Evolutionary conservation across 2,329 filamentous ascomycete species (phyloP), one percentile per base, ranked within the genome.

Genomic region (Colletotrichum sp.): DNA sequence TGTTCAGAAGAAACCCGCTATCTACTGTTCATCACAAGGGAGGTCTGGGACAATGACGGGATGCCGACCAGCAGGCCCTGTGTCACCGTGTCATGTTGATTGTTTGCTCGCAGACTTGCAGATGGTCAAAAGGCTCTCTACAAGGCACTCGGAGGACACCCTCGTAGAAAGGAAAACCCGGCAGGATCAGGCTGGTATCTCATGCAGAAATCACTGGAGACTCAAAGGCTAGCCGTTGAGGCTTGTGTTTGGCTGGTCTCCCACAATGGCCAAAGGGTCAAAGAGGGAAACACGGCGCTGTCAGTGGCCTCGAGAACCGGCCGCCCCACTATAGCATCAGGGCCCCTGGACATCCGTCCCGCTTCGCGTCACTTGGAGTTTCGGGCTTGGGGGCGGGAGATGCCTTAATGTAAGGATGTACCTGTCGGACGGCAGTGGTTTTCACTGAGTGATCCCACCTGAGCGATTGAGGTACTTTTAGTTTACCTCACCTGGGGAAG

Each of bases 341-440:
- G 55, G 36, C 71, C 64, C 71, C 72, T 75, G 72, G 62, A 16
- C 39, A 52, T 57, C 72, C 63, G 75, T 75, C 63, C 75, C 71
- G 72, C 62, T 76, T 76, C 72, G 75, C 66, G 66, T 76, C 67
- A 76, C 72, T 64, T 76, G 59, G 34, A 71, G 75, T 76, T 76
- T 76, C 75, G 75, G 75, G 66, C 67, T 75, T 59, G 57, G 64
- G 63, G 70, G 69, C 73, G 69, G 69, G 44, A 72, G 63, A 28
- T 68, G 30, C 69, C 69, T 71, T 68, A 64, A 64, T 64, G 59
- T 60, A 72, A 71, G 48, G 55, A 24, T 59, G 48, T 24, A 69
- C 44, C 65, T 68, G 65, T 24, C 44, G 13, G 44, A 8, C 44
- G 63, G 10, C 36, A 39, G 63, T 26, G 24, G 24, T 52, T 60